Evolutionary conservation across 2,329 filamentous ascomycete genomes (phyloP), one percentile per base, ranked within the genome.

Genomic region (Colletotrichum phormii): DNA sequence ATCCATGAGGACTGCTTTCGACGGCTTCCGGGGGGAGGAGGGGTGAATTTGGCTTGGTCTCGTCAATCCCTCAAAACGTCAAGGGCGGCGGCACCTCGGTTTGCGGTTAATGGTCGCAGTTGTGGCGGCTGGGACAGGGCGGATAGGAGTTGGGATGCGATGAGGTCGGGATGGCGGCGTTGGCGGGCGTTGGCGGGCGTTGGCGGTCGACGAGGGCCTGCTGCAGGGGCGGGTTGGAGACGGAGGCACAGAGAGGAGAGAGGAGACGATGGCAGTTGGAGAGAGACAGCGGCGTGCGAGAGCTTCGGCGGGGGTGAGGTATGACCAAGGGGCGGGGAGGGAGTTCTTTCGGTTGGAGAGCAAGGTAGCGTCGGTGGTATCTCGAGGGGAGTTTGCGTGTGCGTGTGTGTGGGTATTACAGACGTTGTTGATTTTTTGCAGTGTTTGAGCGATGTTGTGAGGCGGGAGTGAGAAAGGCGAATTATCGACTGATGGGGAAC

Each of bases 1-100:
- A 83, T 90, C 89, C 89, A 91, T 91, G 81, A 82, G 85, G 84
- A 81, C 80, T 79, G 69, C 76, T 73, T 77, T 76, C 78, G 77
- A 76, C 63, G 74, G 42, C 67, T 75, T 71, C 64, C 51, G 61
- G 49, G 42, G 37, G 61, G 49, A 33, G 37, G 35, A 15, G 37
- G 37, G 54, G 42, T 58, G 67, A 62, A 67, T 64, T 71, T 53
- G 55, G 54, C 54, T 59, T 67, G 13, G 33, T 37, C 55, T 70
- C 26, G 35, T 49, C 67, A 63, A 59, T 72, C 63, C 68, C 71
- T 71, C 68, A 62, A 67, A 62, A 59, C 29, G 71, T 64, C 67
- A 66, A 73, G 67, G 64, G 64, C 70, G 64, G 60, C 69, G 60
- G 59, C 72, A 74, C 67, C 71, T 73, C 59, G 58, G 37, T 72